Evolutionary conservation across 148 eudicot species (phyloP).

Genomic region (Rhododendron henanense): DNA sequence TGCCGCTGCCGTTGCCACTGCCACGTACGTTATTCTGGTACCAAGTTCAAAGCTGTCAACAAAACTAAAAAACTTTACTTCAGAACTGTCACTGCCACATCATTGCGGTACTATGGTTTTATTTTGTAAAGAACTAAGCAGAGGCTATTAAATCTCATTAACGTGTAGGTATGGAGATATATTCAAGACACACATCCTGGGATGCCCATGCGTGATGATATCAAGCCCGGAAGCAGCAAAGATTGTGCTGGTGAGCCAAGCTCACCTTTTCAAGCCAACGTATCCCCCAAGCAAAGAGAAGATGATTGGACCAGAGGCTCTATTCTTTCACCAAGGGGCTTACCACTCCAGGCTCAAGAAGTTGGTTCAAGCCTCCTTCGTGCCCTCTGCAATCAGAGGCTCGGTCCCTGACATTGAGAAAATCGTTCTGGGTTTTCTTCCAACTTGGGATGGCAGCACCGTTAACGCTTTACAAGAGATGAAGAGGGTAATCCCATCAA

Average conservation of each 20-base stretch:
- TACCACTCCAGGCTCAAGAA: conserved; percentile 69
- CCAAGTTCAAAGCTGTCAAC: neutral
- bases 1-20: neutral
- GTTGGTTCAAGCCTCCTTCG: conserved; percentile 52
- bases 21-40: neutral
- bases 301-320: conserved; percentile 74
- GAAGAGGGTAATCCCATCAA: conserved; percentile 52
- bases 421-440: conserved; percentile 53
- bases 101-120: neutral
- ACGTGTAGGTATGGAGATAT: conserved; percentile 62
- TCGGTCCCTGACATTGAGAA: conserved; percentile 43
- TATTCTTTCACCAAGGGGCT: conserved; percentile 84
- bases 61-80: too few species aligned
- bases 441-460: conserved; percentile 43
- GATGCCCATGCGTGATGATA: conserved; percentile 95
- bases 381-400: conserved; percentile 41
- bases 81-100: neutral
- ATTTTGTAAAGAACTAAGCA: neutral
- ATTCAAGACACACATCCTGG: conserved; percentile 81
- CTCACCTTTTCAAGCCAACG: conserved; percentile 88
- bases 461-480: conserved; percentile 69
- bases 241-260: conserved; percentile 52
- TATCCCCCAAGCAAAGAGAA: conserved; percentile 80
- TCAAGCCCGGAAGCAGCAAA: conserved; percentile 87
- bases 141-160: neutral